phyloP scores from a whole-genome alignment of 768 basidiomycete genomes.

The Lactifluus subvellereus region DNA sequence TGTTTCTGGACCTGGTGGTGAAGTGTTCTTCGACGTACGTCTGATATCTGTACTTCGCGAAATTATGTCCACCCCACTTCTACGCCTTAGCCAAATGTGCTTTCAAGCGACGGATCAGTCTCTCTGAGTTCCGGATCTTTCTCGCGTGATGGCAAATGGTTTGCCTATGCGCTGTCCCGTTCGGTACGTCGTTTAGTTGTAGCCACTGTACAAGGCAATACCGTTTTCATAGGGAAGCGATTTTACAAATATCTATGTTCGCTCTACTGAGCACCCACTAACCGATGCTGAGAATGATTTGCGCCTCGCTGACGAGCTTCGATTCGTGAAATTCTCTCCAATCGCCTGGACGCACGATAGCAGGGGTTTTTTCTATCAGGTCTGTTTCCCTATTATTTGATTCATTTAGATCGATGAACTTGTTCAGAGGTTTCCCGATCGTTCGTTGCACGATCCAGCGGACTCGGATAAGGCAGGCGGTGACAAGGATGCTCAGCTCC shows the following conservation, averaged over 20 bases:
- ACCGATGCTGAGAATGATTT: slow-evolving; percentile 40
- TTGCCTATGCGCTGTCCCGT: slow-evolving; percentile 69
- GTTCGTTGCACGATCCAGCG: slow-evolving; percentile 39
- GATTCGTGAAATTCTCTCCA: slow-evolving; percentile 71
- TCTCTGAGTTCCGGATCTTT: slow-evolving; percentile 55
- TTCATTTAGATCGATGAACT: neutral
- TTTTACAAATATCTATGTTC: slow-evolving; percentile 61
- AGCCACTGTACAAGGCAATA: neutral
- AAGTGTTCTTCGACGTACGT: slow-evolving; percentile 75
- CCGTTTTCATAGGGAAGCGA: slow-evolving; percentile 57
- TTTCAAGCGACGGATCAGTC: slow-evolving; percentile 68
- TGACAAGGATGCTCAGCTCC: slow-evolving; percentile 67
- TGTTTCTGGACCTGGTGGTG: slow-evolving; percentile 41
- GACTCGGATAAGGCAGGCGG: slow-evolving; percentile 49
- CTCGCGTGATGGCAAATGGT: slow-evolving; percentile 61
- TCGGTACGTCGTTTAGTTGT: slow-evolving; percentile 43
- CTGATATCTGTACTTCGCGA: neutral
- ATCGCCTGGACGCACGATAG: slow-evolving; percentile 73
- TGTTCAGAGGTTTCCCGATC: slow-evolving; percentile 51
- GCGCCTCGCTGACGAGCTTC: slow-evolving; percentile 58
- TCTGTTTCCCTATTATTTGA: slow-evolving; percentile 23
- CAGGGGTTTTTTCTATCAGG: slow-evolving; percentile 83
- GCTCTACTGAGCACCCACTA: slow-evolving; percentile 56
- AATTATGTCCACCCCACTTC: neutral
- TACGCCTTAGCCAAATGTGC: slow-evolving; percentile 52